Evolutionary conservation across 768 basidiomycete species (phyloP).

Genomic region (Kwoniella sp.): DNA sequence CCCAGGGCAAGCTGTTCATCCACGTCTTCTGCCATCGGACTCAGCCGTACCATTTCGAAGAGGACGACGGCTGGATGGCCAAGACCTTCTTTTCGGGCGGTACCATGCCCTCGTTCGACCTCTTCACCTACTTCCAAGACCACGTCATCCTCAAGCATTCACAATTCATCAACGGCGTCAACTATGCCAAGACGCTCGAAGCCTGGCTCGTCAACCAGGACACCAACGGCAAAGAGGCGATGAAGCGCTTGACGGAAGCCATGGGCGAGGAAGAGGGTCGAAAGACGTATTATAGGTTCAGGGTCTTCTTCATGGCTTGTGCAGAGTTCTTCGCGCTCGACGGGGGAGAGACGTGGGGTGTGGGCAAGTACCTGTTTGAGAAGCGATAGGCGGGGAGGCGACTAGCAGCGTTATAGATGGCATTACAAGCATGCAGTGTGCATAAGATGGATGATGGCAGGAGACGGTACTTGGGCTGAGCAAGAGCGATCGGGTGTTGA

Average conservation of each 20-base stretch:
- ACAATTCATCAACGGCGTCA: constrained; percentile 62
- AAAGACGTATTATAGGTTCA: constrained; percentile 65
- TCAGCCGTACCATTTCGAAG: constrained; percentile 66
- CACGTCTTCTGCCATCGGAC: constrained; percentile 67
- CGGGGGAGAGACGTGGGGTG: constrained; percentile 60
- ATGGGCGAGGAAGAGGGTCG: constrained; percentile 56
- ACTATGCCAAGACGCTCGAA: constrained; percentile 64
- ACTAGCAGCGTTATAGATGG: too few species aligned
- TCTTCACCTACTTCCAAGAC: constrained; percentile 60
- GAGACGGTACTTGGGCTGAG: too few species aligned
- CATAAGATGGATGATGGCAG: too few species aligned
- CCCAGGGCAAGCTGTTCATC: constrained; percentile 60
- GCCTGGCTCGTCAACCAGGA: constrained; percentile 65
- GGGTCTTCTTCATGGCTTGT: constrained; percentile 69
- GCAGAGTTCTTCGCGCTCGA: constrained; percentile 65
- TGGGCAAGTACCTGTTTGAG: constrained; percentile 33
- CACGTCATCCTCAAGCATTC: constrained; percentile 60
- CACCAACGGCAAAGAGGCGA: constrained; percentile 55
- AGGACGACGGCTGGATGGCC: constrained; percentile 70
- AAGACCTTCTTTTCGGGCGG: constrained; percentile 71
- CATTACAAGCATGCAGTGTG: too few species aligned
- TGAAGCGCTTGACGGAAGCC: constrained; percentile 56
- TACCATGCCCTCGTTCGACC: constrained; percentile 61
- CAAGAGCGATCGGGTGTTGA: too few species aligned
- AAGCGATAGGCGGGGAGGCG: constrained; percentile 14